Percentiles rank a stretch among this genome's conserved stretches.
Conservation (phyloP, 768 basidiomycete genomes). For the Vararia minispora region DNA sequence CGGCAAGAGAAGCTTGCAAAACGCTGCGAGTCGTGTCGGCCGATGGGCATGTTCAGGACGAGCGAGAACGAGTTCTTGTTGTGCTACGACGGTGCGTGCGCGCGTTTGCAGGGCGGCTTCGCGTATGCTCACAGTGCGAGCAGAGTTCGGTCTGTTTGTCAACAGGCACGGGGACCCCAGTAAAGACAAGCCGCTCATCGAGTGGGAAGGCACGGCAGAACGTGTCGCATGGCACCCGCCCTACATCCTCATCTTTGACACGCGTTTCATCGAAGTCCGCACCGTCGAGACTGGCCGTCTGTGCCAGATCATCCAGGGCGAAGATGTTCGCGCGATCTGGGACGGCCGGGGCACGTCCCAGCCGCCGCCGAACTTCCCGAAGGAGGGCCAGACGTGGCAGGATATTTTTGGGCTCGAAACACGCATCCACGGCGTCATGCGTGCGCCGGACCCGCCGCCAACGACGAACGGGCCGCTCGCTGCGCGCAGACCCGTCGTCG, state of each 20-base stretch:
- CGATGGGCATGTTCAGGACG: constrained; percentile 84
- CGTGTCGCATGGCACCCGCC: constrained; percentile 84
- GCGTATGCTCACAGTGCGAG: background rate
- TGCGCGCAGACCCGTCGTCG: constrained; percentile 33
- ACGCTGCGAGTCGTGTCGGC: constrained; percentile 70
- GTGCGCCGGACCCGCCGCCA: constrained; percentile 28
- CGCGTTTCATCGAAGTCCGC: constrained; percentile 84
- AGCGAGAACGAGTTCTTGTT: constrained; percentile 84
- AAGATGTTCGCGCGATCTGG: constrained; percentile 80
- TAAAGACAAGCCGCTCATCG: constrained; percentile 58
- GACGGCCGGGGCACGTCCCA: constrained; percentile 54
- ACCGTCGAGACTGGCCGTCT: constrained; percentile 73
- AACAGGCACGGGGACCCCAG: constrained; percentile 86
- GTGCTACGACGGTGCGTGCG: constrained; percentile 78
- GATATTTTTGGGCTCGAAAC: constrained; percentile 60
- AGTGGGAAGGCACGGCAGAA: constrained; percentile 92
- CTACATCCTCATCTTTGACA: constrained; percentile 79
- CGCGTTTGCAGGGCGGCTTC: background rate
- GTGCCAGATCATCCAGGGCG: constrained; percentile 72
- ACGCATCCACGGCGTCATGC: constrained; percentile 83
- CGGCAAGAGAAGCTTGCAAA: constrained; percentile 57
- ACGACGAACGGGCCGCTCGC: constrained; percentile 27
- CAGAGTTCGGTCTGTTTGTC: constrained; percentile 89
- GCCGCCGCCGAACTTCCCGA: constrained; percentile 24
- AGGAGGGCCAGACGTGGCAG: constrained; percentile 33